Percentiles rank a stretch among this genome's conserved stretches.
Conservation (phyloP, 78 protist genomes). For the Polysphondylium violaceum region DNA sequence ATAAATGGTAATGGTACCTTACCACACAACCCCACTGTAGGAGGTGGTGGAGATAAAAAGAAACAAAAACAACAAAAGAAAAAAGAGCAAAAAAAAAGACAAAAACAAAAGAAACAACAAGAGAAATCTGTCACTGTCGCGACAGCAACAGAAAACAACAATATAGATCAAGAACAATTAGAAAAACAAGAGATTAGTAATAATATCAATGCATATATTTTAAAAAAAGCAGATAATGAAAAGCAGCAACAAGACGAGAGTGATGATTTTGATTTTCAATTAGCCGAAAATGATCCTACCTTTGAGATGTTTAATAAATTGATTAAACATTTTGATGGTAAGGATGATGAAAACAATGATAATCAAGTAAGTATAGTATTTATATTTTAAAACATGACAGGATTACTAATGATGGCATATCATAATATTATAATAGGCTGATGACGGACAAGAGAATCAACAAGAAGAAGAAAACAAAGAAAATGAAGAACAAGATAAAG, state of each 20-base stretch:
- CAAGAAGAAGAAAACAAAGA: constrained; percentile 30
- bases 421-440: background rate
- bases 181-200: background rate
- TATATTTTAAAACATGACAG: background rate
- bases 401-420: background rate
- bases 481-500: background rate
- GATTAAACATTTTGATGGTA: constrained; percentile 55
- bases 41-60: background rate
- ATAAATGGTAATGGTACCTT: background rate
- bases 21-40: background rate
- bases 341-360: background rate
- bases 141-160: no score
- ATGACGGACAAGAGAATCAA: constrained; percentile 24
- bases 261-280: background rate
- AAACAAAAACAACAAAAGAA: constrained; percentile 26
- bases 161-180: background rate
- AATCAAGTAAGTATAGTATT: background rate
- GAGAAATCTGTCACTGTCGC: background rate
- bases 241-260: background rate
- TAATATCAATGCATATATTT: no score
- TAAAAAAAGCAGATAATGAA: no score
- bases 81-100: constrained; percentile 10
- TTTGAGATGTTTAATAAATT: constrained; percentile 49
- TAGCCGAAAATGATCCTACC: constrained; percentile 73
- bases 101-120: background rate